A percentile compares a stretch with the other conserved stretches of the same genome.
Evolutionary conservation across 2,329 filamentous ascomycete species (phyloP).

Genomic region (Tothia fuscella): DNA sequence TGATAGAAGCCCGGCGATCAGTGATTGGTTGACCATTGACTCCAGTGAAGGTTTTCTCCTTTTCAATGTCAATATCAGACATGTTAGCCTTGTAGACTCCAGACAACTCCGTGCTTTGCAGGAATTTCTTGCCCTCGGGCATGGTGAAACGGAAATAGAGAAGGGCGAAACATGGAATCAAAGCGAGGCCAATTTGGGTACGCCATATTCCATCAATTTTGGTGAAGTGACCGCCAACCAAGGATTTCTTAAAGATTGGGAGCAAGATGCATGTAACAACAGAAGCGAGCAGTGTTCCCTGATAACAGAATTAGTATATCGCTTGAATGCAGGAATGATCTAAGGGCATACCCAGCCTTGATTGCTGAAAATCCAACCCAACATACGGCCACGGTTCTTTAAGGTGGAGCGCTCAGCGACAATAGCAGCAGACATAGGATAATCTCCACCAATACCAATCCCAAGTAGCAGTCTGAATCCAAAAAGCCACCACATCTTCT

Average conservation of each 20-base stretch:
- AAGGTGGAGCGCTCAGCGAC: conserved; percentile 12
- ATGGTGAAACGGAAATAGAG: conserved; percentile 19
- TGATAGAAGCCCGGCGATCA: conserved; percentile 8
- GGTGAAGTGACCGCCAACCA: conserved; percentile 12
- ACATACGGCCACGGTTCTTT: conserved; percentile 9
- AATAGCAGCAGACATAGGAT: conserved; percentile 13
- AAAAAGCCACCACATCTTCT: conserved; percentile 12
- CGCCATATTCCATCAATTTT: conserved; percentile 16
- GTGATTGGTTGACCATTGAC: neutral
- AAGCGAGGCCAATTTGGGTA: conserved; percentile 17
- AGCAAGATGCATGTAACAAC: conserved; percentile 17
- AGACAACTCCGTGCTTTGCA: conserved; percentile 16
- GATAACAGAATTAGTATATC: neutral
- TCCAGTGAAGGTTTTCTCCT: neutral
- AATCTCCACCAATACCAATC: conserved; percentile 13
- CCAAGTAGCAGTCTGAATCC: conserved; percentile 11
- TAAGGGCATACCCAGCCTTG: conserved; percentile 11
- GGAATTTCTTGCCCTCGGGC: conserved; percentile 16
- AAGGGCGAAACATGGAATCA: conserved; percentile 15
- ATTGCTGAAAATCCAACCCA: conserved; percentile 11
- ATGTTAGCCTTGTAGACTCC: conserved; percentile 10
- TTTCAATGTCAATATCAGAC: neutral
- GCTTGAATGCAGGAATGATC: neutral
- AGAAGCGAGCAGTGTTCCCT: conserved; percentile 13
- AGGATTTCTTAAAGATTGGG: conserved; percentile 15